Evolutionary conservation across 83 land plant genomes (phyloP).

Genomic region (Picea abies): DNA sequence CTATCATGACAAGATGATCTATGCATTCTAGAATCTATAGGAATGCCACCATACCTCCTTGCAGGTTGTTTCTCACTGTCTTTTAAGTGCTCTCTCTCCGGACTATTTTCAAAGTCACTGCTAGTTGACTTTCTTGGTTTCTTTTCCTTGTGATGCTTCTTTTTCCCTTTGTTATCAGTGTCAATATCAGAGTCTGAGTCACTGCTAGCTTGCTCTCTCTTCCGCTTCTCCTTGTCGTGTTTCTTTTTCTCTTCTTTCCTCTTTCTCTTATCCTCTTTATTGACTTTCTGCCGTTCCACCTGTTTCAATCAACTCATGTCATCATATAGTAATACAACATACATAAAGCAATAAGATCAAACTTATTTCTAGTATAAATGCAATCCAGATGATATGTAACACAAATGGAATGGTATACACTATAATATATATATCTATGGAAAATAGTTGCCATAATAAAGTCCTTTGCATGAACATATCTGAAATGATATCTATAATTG

Average conservation of each 20-base stretch:
- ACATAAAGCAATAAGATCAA: neutral
- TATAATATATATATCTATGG: too few relatives aligned
- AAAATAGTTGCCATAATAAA: too few relatives aligned
- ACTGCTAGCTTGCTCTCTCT: neutral
- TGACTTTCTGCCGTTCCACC: constrained; percentile 34
- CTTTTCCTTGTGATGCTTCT: constrained; percentile 19
- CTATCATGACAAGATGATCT: neutral
- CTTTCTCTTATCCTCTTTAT: constrained; percentile 23
- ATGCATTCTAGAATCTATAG: neutral
- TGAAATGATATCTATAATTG: too few relatives aligned
- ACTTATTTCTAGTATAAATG: neutral
- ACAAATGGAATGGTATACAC: too few relatives aligned
- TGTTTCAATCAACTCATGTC: constrained; percentile 2
- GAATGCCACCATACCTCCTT: neutral
- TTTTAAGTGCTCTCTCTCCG: neutral
- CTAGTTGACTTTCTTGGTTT: neutral
- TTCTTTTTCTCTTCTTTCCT: constrained; percentile 27
- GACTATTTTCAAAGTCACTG: neutral
- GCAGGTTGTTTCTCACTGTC: neutral
- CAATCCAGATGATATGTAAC: too few relatives aligned
- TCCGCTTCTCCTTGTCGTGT: constrained; percentile 13
- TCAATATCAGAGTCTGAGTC: constrained; percentile 10
- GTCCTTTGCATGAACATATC: too few relatives aligned
- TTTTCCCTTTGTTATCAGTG: neutral
- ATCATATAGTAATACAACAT: neutral